phyloP scores from a whole-genome alignment of 164 flowering plant genomes.

The Annona cherimola region DNA sequence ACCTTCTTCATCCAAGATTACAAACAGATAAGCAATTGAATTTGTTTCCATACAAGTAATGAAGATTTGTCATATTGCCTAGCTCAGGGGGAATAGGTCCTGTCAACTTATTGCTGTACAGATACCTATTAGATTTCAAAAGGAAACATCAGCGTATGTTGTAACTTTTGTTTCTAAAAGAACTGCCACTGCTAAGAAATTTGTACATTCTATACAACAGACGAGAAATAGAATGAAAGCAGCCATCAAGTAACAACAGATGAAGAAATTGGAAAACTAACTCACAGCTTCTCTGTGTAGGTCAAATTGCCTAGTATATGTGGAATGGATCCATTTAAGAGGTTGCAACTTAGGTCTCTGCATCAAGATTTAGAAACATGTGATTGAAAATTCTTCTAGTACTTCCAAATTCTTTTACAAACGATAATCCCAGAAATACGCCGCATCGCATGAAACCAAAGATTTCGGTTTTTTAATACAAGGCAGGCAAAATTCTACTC shows the following conservation, averaged over 20 bases:
- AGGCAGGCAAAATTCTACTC: not conserved
- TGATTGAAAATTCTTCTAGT: too few species aligned
- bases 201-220: not conserved
- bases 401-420: not conserved
- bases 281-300: constrained; percentile 83
- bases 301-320: constrained; percentile 74
- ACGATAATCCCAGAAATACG: not conserved
- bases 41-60: constrained; percentile 56
- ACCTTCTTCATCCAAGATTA: not conserved
- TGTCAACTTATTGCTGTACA: constrained; percentile 78
- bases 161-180: not conserved
- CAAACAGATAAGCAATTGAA: not conserved
- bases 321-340: constrained; percentile 78
- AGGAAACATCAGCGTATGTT: constrained; percentile 1
- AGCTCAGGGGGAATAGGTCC: constrained; percentile 90
- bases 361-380: not conserved
- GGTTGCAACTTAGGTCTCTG: constrained; percentile 90
- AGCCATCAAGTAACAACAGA: not conserved
- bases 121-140: constrained; percentile 44
- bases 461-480: not conserved
- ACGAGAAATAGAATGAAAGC: not conserved
- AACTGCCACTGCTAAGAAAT: not conserved
- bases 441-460: not conserved
- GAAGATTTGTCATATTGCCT: constrained; percentile 95
- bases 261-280: not conserved